Conservation (phyloP, 1,139 yeast genomes). For the Hyphopichia buzzinii region DNA sequence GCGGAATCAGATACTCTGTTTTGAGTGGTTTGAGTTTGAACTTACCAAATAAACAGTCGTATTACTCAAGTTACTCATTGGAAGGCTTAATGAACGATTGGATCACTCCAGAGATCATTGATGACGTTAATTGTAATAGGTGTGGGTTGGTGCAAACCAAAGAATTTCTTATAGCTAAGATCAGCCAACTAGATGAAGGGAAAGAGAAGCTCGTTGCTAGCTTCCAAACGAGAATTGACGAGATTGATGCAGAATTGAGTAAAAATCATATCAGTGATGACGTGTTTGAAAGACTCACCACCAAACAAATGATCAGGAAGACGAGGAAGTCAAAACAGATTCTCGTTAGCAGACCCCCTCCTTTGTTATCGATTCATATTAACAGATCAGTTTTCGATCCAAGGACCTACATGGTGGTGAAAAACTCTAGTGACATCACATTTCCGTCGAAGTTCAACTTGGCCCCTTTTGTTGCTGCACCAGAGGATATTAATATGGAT, state of each 20-base stretch:
- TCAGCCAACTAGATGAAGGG: slow-evolving; percentile 23
- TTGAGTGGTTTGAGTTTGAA: slow-evolving; percentile 79
- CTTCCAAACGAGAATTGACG: slow-evolving; percentile 50
- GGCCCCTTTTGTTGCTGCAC: slow-evolving; percentile 66
- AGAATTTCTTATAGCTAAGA: slow-evolving; percentile 46
- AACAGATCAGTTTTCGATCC: slow-evolving; percentile 93
- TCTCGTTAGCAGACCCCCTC: slow-evolving; percentile 78
- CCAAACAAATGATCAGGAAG: slow-evolving; percentile 71
- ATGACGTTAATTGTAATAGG: slow-evolving; percentile 90
- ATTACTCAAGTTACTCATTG: slow-evolving; percentile 46
- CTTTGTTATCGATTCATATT: slow-evolving; percentile 78
- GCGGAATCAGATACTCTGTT: slow-evolving; percentile 83
- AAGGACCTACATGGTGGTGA: slow-evolving; percentile 74
- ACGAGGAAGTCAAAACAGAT: slow-evolving; percentile 83
- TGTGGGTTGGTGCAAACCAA: slow-evolving; percentile 72
- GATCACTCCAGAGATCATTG: slow-evolving; percentile 79
- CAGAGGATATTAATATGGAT: slow-evolving; percentile 70
- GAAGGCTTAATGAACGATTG: slow-evolving; percentile 65
- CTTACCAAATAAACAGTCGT: slow-evolving; percentile 39
- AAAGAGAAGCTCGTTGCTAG: slow-evolving; percentile 43
- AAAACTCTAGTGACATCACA: slow-evolving; percentile 77
- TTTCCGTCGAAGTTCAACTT: slow-evolving; percentile 71
- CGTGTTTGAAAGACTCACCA: slow-evolving; percentile 68
- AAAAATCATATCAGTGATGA: slow-evolving; percentile 78
- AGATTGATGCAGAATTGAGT: slow-evolving; percentile 55